Percentiles rank a stretch among this genome's conserved stretches.
phyloP scores from a whole-genome alignment of 192 early-diverging fungal species.

The Backusella sp. region DNA sequence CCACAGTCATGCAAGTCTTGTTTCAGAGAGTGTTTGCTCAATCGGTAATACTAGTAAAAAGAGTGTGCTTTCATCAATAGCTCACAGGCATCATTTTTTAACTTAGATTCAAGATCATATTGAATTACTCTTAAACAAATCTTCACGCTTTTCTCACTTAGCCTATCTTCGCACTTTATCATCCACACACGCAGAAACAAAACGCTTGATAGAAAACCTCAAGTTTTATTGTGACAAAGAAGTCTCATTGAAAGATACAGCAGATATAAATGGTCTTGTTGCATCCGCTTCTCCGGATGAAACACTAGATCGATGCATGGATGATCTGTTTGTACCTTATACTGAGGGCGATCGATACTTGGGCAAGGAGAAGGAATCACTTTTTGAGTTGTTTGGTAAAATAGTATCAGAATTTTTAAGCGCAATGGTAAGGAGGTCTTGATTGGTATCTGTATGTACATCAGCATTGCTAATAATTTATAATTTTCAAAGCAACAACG shows the following conservation, averaged over 20 bases:
- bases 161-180: slow-evolving; percentile 78
- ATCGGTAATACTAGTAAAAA: slow-evolving; percentile 54
- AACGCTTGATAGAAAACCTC: slow-evolving; percentile 71
- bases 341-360: slow-evolving; percentile 88
- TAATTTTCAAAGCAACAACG: slow-evolving; percentile 35
- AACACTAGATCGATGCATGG: slow-evolving; percentile 84
- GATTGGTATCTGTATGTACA: neutral
- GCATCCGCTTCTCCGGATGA: slow-evolving; percentile 58
- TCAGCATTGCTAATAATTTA: neutral
- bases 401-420: slow-evolving; percentile 49
- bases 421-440: slow-evolving; percentile 29
- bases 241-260: slow-evolving; percentile 31
- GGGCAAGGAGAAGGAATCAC: slow-evolving; percentile 67
- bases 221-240: slow-evolving; percentile 72
- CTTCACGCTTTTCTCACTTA: slow-evolving; percentile 69
- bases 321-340: slow-evolving; percentile 95
- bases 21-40: slow-evolving; percentile 95
- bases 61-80: neutral
- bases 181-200: slow-evolving; percentile 72
- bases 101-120: slow-evolving; percentile 84
- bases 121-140: slow-evolving; percentile 73
- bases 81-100: neutral
- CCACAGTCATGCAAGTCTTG: slow-evolving; percentile 89
- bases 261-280: slow-evolving; percentile 41
- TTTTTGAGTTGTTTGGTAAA: slow-evolving; percentile 64